Conservation (phyloP, 371 early-diverging fungal species). For the Basidiobolus meristosporus region DNA sequence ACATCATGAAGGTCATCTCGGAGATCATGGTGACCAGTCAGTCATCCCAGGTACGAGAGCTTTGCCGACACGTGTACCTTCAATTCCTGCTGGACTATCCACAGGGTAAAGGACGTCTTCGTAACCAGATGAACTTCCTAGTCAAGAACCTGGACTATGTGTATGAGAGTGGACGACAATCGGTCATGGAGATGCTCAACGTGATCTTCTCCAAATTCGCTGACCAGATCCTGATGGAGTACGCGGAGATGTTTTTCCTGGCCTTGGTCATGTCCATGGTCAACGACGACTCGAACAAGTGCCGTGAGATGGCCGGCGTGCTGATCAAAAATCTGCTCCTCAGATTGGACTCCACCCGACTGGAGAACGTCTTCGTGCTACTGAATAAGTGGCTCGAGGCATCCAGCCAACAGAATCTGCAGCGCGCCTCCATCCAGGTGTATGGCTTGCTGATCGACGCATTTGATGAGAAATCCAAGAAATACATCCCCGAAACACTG, state of each 20-base stretch:
- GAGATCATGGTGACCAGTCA: constrained; percentile 77
- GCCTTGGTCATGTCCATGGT: constrained; percentile 64
- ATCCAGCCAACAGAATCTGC: constrained; percentile 26
- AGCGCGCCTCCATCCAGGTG: constrained; percentile 63
- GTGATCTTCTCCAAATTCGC: constrained; percentile 58
- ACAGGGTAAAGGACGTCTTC: constrained; percentile 56
- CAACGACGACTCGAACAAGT: constrained; percentile 78
- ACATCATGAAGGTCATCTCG: constrained; percentile 63
- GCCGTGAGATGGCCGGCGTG: constrained; percentile 69
- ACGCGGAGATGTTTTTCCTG: constrained; percentile 63
- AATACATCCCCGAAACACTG: constrained; percentile 26
- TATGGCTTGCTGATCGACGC: constrained; percentile 66
- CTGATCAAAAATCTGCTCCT: constrained; percentile 42
- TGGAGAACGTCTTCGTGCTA: constrained; percentile 30
- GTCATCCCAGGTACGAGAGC: constrained; percentile 50
- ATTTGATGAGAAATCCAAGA: constrained; percentile 29
- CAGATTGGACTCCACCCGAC: constrained; percentile 26
- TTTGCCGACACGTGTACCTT: constrained; percentile 60
- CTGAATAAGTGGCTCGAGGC: constrained; percentile 56
- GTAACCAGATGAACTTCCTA: constrained; percentile 65
- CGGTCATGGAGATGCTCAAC: constrained; percentile 68
- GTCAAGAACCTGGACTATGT: constrained; percentile 75
- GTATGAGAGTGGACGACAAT: constrained; percentile 76
- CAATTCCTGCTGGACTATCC: constrained; percentile 91
- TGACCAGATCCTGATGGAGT: constrained; percentile 47